phyloP scores from a whole-genome alignment of 225 moss, liverwort and hornwort genomes.

The Pseudisothecium myosuroides region DNA sequence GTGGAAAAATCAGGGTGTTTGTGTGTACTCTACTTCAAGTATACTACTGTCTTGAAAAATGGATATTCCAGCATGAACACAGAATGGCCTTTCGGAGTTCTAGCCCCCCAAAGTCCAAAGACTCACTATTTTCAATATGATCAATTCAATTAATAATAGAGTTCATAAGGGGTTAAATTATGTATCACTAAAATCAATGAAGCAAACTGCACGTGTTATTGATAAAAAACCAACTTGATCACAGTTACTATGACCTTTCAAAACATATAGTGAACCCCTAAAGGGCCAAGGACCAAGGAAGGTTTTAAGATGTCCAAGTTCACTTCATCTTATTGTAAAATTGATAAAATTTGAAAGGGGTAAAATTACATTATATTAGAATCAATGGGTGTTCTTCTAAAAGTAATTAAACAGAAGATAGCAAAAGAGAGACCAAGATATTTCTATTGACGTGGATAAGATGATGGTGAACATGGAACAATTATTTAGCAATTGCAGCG shows the following conservation, averaged over 20 bases:
- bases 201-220: neutral
- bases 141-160: neutral
- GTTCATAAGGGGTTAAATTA: neutral
- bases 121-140: neutral
- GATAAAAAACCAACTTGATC: neutral
- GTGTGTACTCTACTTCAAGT: neutral
- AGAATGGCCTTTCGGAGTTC: neutral
- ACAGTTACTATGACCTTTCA: neutral
- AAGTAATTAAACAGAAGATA: neutral
- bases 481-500: neutral
- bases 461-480: neutral
- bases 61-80: neutral
- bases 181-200: neutral
- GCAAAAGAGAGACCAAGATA: neutral
- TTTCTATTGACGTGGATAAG: neutral
- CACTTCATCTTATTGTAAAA: neutral
- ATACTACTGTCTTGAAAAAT: neutral
- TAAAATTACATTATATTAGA: neutral
- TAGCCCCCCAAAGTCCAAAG: too few relatives aligned
- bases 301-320: too few relatives aligned
- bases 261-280: neutral
- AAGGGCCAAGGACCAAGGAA: neutral
- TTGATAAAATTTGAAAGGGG: neutral
- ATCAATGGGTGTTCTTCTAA: neutral
- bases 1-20: neutral